These are phyloP conservation scores for Malassezia pachydermatis DNA, from an alignment of 1,284 basidiomycete genomes.

Conservation along the genomic window DNA sequence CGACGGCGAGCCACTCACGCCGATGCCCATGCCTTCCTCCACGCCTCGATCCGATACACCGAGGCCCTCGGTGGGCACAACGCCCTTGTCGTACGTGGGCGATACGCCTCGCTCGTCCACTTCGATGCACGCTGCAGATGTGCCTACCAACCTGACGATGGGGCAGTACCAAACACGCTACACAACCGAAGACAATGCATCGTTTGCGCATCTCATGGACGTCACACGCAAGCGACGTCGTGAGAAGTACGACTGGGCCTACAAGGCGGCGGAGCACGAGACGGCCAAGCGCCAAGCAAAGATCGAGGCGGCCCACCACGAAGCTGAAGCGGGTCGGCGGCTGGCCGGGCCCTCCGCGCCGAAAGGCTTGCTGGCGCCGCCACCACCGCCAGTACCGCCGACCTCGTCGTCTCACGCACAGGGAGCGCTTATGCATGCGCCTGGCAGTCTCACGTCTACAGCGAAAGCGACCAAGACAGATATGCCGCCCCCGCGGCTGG, in stretches of 20 bases:
- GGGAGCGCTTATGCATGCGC: no score
- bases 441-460: not conserved
- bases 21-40: slow-evolving; percentile 1
- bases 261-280: slow-evolving; percentile 21
- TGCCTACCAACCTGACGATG: slow-evolving; percentile 20
- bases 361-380: not conserved
- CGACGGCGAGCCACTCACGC: slow-evolving; percentile 1
- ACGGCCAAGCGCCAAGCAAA: slow-evolving; percentile 20
- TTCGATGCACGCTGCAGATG: not conserved
- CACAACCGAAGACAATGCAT: slow-evolving; percentile 46
- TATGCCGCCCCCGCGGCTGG: not conserved
- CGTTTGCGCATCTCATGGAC: slow-evolving; percentile 34
- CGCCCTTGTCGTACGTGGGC: not conserved
- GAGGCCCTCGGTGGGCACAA: not conserved
- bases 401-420: no score
- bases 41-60: not conserved
- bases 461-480: not conserved
- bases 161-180: slow-evolving; percentile 32
- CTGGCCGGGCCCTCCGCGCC: slow-evolving; percentile 21
- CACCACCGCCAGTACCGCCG: not conserved
- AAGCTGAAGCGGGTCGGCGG: slow-evolving; percentile 18
- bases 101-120: not conserved
- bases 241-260: slow-evolving; percentile 31
- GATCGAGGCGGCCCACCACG: slow-evolving; percentile 7
- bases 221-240: slow-evolving; percentile 25